These are phyloP conservation scores for Heliosperma pusillum DNA, from an alignment of 148 eudicot genomes.

Conservation along the genomic window DNA sequence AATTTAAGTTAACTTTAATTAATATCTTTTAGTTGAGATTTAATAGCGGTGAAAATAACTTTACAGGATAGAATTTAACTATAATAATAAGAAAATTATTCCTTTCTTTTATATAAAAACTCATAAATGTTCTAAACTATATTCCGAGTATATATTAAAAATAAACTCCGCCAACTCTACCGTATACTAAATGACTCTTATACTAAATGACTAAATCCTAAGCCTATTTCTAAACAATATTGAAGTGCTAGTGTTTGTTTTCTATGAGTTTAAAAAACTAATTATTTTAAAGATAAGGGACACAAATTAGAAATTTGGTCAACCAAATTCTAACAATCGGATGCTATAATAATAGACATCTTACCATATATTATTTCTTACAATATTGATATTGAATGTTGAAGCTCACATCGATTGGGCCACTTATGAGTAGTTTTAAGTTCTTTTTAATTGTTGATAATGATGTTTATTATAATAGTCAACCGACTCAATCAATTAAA, in stretches of 20 bases:
- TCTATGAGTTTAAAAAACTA: background rate
- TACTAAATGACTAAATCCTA: too few species aligned
- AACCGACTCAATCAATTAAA: background rate
- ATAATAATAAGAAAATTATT: too few species aligned
- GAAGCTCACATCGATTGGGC: background rate
- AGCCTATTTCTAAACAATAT: background rate
- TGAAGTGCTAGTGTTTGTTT: background rate
- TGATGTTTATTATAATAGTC: background rate
- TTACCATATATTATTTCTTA: background rate
- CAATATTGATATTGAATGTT: background rate
- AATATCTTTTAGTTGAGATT: too few species aligned
- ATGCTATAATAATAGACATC: conserved; percentile 2
- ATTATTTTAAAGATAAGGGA: background rate
- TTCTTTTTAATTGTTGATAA: background rate
- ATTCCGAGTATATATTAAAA: too few species aligned
- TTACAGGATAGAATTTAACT: too few species aligned
- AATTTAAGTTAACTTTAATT: too few species aligned
- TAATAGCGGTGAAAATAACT: too few species aligned
- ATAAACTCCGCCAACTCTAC: too few species aligned
- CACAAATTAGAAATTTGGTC: conserved; percentile 14
- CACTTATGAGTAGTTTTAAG: background rate
- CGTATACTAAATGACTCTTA: too few species aligned
- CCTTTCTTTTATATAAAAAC: too few species aligned
- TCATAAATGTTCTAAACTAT: too few species aligned
- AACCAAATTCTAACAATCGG: conserved; percentile 11